Evolutionary conservation across 257 asterid species (phyloP).

Genomic region (Solanum habrochaites): DNA sequence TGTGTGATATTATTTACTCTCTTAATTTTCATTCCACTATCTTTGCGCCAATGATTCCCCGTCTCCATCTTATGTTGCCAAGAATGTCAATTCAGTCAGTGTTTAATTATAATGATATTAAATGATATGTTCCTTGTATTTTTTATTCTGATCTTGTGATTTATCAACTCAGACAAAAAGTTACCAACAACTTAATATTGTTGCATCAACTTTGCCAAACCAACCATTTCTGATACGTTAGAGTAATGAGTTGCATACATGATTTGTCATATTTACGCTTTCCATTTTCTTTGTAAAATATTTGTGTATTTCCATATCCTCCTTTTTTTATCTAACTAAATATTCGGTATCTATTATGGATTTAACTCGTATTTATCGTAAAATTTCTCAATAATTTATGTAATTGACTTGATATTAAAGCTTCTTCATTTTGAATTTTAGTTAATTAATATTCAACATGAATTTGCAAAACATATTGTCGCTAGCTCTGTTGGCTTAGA

Average conservation of each 20-base stretch:
- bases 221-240: not conserved
- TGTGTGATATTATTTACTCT: not conserved
- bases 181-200: not conserved
- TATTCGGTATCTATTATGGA: not conserved
- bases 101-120: not conserved
- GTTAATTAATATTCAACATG: slow-evolving; percentile 13
- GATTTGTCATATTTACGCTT: not conserved
- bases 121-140: not conserved
- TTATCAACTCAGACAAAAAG: not conserved
- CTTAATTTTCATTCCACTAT: not conserved
- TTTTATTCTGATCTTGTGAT: not conserved
- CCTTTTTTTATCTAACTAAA: too few relatives aligned
- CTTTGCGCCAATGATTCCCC: not conserved
- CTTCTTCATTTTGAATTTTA: too few relatives aligned
- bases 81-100: not conserved
- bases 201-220: not conserved
- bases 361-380: not conserved
- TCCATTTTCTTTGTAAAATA: not conserved
- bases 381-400: too few relatives aligned
- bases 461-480: slow-evolving; percentile 79
- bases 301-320: not conserved
- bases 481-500: slow-evolving; percentile 83
- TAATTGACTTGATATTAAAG: too few relatives aligned
- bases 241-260: not conserved
- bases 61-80: not conserved